phyloP scores from a whole-genome alignment of 768 basidiomycete genomes.

The Boletus speciosus region DNA sequence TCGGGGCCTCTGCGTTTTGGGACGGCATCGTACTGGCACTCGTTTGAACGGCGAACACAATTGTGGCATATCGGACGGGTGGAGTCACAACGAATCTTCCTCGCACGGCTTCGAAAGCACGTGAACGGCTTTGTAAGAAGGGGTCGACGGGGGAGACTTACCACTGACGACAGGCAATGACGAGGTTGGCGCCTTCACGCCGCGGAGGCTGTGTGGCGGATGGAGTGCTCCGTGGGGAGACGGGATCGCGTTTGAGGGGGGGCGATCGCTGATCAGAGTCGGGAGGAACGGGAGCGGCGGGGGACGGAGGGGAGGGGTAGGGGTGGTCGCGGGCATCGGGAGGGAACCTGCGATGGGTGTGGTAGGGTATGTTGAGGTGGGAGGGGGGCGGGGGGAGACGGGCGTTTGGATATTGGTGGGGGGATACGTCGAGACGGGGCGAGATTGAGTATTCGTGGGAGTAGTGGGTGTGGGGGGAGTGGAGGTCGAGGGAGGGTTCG shows the following conservation, averaged over 20 bases:
- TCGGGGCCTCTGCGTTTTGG: slow-evolving; percentile 84
- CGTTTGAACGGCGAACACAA: slow-evolving; percentile 72
- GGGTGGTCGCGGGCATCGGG: slow-evolving; percentile 37
- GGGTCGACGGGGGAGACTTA: slow-evolving; percentile 37
- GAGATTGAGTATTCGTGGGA: slow-evolving; percentile 40
- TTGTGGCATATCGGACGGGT: slow-evolving; percentile 79
- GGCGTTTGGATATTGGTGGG: slow-evolving; percentile 39
- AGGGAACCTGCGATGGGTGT: slow-evolving; percentile 32
- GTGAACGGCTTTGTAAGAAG: slow-evolving; percentile 28
- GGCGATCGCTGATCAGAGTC: slow-evolving; percentile 29
- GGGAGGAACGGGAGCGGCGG: slow-evolving; percentile 20
- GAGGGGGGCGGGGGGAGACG: slow-evolving; percentile 39
- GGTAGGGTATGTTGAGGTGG: slow-evolving; percentile 21
- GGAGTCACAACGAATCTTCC: slow-evolving; percentile 86
- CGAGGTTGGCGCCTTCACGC: slow-evolving; percentile 61
- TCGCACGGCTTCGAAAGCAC: slow-evolving; percentile 59
- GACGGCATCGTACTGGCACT: slow-evolving; percentile 74
- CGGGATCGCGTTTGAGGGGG: slow-evolving; percentile 44
- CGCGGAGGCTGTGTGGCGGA: slow-evolving; percentile 34
- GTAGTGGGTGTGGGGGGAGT: slow-evolving; percentile 35
- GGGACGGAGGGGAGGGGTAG: slow-evolving; percentile 32
- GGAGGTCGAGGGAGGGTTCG: slow-evolving; percentile 43
- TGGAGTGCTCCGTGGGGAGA: slow-evolving; percentile 31
- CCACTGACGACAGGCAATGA: slow-evolving; percentile 86
- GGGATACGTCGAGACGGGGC: slow-evolving; percentile 43